Percentiles rank a stretch among this genome's conserved stretches.
Evolutionary conservation across 1,139 yeast species (phyloP).

Genomic region (Tardiomyces digboiensis): DNA sequence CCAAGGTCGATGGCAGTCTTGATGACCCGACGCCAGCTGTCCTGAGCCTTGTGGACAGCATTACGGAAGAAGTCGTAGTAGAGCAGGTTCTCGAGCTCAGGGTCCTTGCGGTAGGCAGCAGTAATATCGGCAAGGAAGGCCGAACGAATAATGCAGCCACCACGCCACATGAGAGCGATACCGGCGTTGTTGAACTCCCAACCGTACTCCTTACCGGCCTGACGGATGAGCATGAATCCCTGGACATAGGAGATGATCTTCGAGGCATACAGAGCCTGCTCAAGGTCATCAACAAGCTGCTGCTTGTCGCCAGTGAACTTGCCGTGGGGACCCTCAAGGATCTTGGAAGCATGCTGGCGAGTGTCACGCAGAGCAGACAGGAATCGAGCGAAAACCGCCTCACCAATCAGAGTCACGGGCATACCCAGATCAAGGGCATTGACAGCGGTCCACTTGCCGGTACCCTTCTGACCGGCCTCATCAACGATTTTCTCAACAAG

Average conservation of each 20-base stretch:
- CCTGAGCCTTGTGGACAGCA: slow-evolving; percentile 90
- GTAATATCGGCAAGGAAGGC: slow-evolving; percentile 97
- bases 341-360: slow-evolving; percentile 76
- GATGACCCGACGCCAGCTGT: slow-evolving; percentile 89
- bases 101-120: slow-evolving; percentile 88
- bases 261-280: slow-evolving; percentile 98
- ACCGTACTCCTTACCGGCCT: slow-evolving; percentile 94
- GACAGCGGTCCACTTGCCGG: slow-evolving; percentile 99
- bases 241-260: slow-evolving; percentile 98
- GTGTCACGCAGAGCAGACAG: slow-evolving; percentile 86
- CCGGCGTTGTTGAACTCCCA: slow-evolving; percentile 99
- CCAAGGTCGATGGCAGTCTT: slow-evolving; percentile 75
- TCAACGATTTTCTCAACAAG: slow-evolving; percentile 95
- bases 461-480: slow-evolving; percentile 99
- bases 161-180: slow-evolving; percentile 99
- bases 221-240: slow-evolving; percentile 99
- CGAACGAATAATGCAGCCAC: slow-evolving; percentile 99
- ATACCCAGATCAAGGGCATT: slow-evolving; percentile 96
- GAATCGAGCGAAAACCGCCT: slow-evolving; percentile 97
- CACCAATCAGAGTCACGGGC: slow-evolving; percentile 98
- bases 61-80: slow-evolving; percentile 91
- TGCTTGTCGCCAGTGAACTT: slow-evolving; percentile 61
- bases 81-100: slow-evolving; percentile 88
- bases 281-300: slow-evolving; percentile 85
- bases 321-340: slow-evolving; percentile 68